Evolutionary conservation across 2,329 filamentous ascomycete genomes (phyloP), one percentile per base, ranked within the genome.

Genomic region (Nemania sp.): DNA sequence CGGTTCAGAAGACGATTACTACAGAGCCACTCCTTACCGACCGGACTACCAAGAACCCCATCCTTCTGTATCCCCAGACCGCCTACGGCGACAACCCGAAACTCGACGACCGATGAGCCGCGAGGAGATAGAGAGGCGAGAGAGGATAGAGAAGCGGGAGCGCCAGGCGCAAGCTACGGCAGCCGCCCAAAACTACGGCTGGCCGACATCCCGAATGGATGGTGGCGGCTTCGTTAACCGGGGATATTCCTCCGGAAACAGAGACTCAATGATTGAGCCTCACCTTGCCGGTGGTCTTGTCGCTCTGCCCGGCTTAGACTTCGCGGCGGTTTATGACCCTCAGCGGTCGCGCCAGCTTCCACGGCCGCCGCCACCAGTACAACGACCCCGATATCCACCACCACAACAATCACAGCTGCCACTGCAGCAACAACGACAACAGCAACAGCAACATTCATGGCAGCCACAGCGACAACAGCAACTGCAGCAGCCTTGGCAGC

Each of bases 181-280:
- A 4, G 72, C 75, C 2, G 73, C 72, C 2, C 56, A 57, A 13
- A 58, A 61, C 3, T 73, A 76, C 59, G 73, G 72, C 24, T 76
- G 72, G 72, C 66, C 67, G 1, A 64, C 54, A 35, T 3, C 55
- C 0, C 63, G 62, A 26, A 45, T 15, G 2, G 13, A 15, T 20
- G 27, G 55, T 20, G 41, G 26, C 49, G 24, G 22, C 24, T 22
- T 32, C 20, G 5, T 24, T 10, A 29, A 49, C n/a, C 56, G 41
- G n/a, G n/a, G n/a, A 22, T 20, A 11, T n/a, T 20, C 43, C 35
- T 7, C 20, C 27, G 52, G 64, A 2, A 68, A 51, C 20, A 68
- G 73, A 18, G 73, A 74, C 62, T 75, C 75, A 15, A 53, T 67
- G 2, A 66, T 74, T 22, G 74, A 77, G 29, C 68, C 72, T 0